Evolutionary conservation across 805 yeast genomes (phyloP).

Genomic region (Saturnispora bothae): DNA sequence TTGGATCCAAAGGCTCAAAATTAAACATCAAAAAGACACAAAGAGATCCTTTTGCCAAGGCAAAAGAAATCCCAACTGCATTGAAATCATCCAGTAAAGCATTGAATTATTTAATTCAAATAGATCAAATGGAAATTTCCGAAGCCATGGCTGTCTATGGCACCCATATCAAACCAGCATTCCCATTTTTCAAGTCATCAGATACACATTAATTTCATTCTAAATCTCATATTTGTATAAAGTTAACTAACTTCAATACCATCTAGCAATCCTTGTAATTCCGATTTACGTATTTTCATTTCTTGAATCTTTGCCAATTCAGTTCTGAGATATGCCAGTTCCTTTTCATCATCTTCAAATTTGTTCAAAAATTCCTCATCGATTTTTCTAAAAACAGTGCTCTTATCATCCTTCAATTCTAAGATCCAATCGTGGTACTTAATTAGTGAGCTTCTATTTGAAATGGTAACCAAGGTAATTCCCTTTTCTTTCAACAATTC

Average conservation of each 20-base stretch:
- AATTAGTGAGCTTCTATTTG: constrained; percentile 74
- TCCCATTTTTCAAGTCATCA: constrained; percentile 13
- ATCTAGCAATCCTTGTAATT: constrained; percentile 44
- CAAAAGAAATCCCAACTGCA: constrained; percentile 2
- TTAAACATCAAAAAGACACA: constrained; percentile 33
- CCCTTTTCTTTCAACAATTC: constrained; percentile 59
- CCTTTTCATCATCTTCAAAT: constrained; percentile 63
- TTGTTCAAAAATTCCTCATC: constrained; percentile 20
- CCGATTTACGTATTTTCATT: constrained; percentile 50
- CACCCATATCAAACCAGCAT: constrained; percentile 11
- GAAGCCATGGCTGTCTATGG: constrained; percentile 18
- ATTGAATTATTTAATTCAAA: constrained; percentile 16
- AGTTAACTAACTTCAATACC: constrained; percentile 22
- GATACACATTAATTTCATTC: background rate
- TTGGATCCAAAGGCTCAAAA: constrained; percentile 39
- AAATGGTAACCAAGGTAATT: constrained; percentile 70
- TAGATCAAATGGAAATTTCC: constrained; percentile 23
- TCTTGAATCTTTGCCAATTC: constrained; percentile 49
- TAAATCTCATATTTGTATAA: background rate
- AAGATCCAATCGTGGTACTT: constrained; percentile 75
- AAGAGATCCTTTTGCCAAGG: constrained; percentile 43
- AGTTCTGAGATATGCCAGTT: constrained; percentile 53
- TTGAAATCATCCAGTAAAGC: constrained; percentile 11
- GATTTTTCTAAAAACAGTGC: constrained; percentile 36
- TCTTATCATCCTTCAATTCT: constrained; percentile 50